Evolutionary conservation across 371 early-diverging fungal genomes (phyloP).

Genomic region (Entomophthora muscae): DNA sequence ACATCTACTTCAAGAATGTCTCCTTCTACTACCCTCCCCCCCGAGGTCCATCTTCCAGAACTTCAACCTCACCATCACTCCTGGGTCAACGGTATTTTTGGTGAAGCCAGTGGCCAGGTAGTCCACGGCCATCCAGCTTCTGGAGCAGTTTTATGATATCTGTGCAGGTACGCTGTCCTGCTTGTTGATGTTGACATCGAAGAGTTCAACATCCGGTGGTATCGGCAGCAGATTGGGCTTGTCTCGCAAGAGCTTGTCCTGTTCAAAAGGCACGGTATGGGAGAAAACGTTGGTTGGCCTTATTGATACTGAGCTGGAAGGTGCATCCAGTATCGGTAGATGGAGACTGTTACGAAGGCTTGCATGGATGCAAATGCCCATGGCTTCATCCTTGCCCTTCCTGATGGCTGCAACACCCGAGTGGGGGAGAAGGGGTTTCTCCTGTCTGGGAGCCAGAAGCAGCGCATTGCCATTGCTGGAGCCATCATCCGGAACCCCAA

Average conservation of each 20-base stretch:
- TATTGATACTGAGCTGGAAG: constrained; percentile 17
- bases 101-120: constrained; percentile 41
- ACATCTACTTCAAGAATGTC: constrained; percentile 33
- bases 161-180: constrained; percentile 25
- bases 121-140: constrained; percentile 41
- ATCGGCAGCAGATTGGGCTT: constrained; percentile 38
- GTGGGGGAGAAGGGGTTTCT: constrained; percentile 39
- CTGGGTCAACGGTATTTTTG: constrained; percentile 45
- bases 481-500: constrained; percentile 50
- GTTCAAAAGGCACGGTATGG: constrained; percentile 48
- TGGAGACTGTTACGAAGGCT: constrained; percentile 21
- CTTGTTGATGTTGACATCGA: constrained; percentile 33
- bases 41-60: constrained; percentile 52
- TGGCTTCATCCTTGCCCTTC: constrained; percentile 49
- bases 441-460: constrained; percentile 33
- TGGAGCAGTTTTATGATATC: constrained; percentile 52
- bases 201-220: constrained; percentile 32
- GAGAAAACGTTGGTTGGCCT: constrained; percentile 56
- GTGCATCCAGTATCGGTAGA: constrained; percentile 12
- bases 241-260: constrained; percentile 48
- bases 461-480: constrained; percentile 46
- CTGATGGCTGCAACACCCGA: constrained; percentile 49
- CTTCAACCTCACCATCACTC: constrained; percentile 33
- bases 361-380: constrained; percentile 50
- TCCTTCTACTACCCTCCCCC: constrained; percentile 74